A percentile compares a stretch with the other conserved stretches of the same genome.
phyloP scores from a whole-genome alignment of 352 stramenopile genomes.

The Globisporangium splendens region DNA sequence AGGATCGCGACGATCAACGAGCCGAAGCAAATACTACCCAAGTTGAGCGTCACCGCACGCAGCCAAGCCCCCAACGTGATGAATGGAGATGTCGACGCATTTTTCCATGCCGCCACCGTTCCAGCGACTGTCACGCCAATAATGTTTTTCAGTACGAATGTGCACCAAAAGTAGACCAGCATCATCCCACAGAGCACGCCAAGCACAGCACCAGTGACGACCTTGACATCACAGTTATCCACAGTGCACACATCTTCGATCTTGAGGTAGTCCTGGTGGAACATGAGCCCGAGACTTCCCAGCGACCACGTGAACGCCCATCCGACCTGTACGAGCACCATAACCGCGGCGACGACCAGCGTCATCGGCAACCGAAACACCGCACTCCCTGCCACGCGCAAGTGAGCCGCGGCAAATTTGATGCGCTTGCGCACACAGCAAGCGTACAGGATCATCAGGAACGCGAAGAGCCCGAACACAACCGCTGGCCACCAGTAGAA shows the following conservation, averaged over 20 bases:
- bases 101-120: constrained; percentile 90
- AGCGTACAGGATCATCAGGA: constrained; percentile 56
- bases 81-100: constrained; percentile 62
- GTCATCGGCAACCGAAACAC: constrained; percentile 85
- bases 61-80: constrained; percentile 75
- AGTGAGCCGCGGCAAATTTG: constrained; percentile 90
- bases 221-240: constrained; percentile 44
- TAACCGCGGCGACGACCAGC: constrained; percentile 76
- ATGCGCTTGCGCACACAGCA: constrained; percentile 81
- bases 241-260: constrained; percentile 45
- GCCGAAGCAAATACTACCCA: constrained; percentile 92
- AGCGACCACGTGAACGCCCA: constrained; percentile 88
- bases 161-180: constrained; percentile 92
- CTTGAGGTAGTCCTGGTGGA: constrained; percentile 66
- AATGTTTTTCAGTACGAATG: constrained; percentile 84
- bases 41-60: constrained; percentile 82
- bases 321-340: constrained; percentile 80
- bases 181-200: constrained; percentile 85
- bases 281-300: constrained; percentile 78
- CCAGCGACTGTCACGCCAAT: constrained; percentile 88
- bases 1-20: constrained; percentile 90
- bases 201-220: constrained; percentile 44
- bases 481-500: constrained; percentile 71
- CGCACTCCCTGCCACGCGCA: constrained; percentile 84
- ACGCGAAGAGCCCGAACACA: constrained; percentile 47